Evolutionary conservation across 73 alveolate genomes (phyloP).

Genomic region (Stentor roeselii): DNA sequence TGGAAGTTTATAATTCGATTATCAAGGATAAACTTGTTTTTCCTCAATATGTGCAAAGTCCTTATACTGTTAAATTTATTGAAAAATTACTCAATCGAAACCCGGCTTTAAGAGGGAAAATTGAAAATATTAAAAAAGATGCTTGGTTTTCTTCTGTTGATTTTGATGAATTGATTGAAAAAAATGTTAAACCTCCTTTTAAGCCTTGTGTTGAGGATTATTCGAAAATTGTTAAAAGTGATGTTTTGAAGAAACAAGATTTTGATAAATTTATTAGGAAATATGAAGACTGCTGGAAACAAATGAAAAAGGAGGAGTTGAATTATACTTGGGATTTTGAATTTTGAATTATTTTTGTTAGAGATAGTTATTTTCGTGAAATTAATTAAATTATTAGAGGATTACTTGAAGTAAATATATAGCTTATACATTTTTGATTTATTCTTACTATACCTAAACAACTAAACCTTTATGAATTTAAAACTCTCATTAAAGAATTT

Average conservation of each 20-base stretch:
- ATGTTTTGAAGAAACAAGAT: too few relatives aligned
- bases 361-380: neutral
- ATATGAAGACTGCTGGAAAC: too few relatives aligned
- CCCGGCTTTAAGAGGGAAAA: constrained; percentile 10
- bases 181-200: constrained; percentile 6
- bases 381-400: too few relatives aligned
- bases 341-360: too few relatives aligned
- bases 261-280: too few relatives aligned
- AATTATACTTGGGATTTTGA: too few relatives aligned
- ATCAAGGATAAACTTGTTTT: neutral
- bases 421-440: too few relatives aligned
- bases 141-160: neutral
- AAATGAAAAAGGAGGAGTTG: too few relatives aligned
- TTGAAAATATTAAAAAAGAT: neutral
- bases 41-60: neutral
- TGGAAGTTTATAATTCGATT: neutral
- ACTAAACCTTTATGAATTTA: too few relatives aligned
- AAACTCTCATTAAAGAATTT: too few relatives aligned
- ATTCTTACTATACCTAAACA: too few relatives aligned
- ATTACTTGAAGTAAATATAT: too few relatives aligned
- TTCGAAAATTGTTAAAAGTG: neutral
- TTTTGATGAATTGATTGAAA: neutral
- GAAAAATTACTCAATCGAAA: neutral
- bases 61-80: constrained; percentile 18
- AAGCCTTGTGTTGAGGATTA: neutral